phyloP scores from a whole-genome alignment of 2,329 filamentous ascomycete genomes.

The Blumeriella jaapii region DNA sequence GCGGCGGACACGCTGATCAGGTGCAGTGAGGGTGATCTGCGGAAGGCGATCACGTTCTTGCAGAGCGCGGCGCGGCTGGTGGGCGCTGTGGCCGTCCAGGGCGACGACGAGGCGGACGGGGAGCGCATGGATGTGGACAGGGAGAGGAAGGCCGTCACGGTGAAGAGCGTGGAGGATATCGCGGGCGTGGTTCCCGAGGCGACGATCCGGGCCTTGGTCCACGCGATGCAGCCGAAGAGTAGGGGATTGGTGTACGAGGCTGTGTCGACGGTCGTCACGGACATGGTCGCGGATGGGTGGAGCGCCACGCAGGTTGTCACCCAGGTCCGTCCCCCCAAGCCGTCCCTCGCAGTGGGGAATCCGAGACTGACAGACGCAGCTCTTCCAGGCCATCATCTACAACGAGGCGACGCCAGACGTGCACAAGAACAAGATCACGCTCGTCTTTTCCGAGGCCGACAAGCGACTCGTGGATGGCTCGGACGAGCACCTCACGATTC shows the following conservation, averaged over 20 bases:
- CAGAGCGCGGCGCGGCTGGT: conserved; percentile 89
- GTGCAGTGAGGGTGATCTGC: conserved; percentile 85
- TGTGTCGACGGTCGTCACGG: conserved; percentile 70
- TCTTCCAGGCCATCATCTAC: conserved; percentile 73
- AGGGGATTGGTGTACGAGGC: conserved; percentile 56
- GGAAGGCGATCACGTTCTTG: conserved; percentile 91
- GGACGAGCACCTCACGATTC: conserved; percentile 84
- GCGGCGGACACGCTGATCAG: conserved; percentile 74
- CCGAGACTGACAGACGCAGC: conserved; percentile 31
- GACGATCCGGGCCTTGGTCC: conserved; percentile 59
- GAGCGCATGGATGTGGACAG: conserved; percentile 37
- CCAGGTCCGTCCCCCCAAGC: conserved; percentile 43
- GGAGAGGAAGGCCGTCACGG: conserved; percentile 60
- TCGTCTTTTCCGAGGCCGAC: conserved; percentile 86
- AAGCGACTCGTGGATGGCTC: conserved; percentile 90
- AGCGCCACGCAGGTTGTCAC: conserved; percentile 79
- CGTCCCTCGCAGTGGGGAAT: background rate
- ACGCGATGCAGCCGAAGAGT: conserved; percentile 64
- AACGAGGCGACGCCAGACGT: conserved; percentile 74
- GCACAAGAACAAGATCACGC: conserved; percentile 83
- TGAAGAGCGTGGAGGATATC: conserved; percentile 82
- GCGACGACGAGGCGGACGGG: conserved; percentile 30
- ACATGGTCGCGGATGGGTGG: conserved; percentile 94
- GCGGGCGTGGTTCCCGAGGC: conserved; percentile 78
- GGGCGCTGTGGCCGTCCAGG: conserved; percentile 42